These are phyloP conservation scores for Cinchona pubescens DNA, from an alignment of 257 asterid genomes.

Conservation along the genomic window DNA sequence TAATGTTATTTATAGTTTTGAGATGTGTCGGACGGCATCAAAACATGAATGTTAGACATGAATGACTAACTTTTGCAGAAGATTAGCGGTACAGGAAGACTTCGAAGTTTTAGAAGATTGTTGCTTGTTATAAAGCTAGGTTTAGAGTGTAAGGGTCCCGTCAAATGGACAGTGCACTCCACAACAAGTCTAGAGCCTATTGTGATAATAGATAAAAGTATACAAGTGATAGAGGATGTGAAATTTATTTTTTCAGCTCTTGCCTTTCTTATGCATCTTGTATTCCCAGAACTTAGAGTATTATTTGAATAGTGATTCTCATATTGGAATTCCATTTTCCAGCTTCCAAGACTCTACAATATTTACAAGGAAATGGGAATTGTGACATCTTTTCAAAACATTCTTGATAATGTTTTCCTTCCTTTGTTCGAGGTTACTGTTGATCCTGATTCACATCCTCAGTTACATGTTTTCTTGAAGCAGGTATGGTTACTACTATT, in stretches of 20 bases:
- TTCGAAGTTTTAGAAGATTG: not conserved
- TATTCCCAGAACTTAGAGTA: not conserved
- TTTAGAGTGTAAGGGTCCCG: not conserved
- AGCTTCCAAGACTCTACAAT: constrained; percentile 91
- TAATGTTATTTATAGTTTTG: not conserved
- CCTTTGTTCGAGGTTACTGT: constrained; percentile 91
- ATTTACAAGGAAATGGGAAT: constrained; percentile 93
- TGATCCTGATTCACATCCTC: constrained; percentile 91
- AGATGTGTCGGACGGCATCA: not conserved
- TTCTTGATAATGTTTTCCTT: constrained; percentile 82
- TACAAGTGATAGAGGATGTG: not conserved
- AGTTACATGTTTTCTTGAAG: constrained; percentile 75
- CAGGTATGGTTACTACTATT: constrained; percentile 53
- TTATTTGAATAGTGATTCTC: not conserved
- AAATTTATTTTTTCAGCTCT: not conserved
- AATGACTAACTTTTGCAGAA: not conserved
- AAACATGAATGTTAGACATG: not conserved
- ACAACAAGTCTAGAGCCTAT: not conserved
- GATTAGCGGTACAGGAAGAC: not conserved
- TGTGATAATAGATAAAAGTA: not conserved
- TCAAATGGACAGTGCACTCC: not conserved
- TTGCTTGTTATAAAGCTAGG: not conserved
- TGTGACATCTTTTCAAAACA: constrained; percentile 84
- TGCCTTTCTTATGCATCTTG: not conserved
- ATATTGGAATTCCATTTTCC: constrained; percentile 27